These are phyloP conservation scores for Schwanniomyces pseudopolymorphus DNA, from an alignment of 805 yeast species.

Conservation along the genomic window DNA sequence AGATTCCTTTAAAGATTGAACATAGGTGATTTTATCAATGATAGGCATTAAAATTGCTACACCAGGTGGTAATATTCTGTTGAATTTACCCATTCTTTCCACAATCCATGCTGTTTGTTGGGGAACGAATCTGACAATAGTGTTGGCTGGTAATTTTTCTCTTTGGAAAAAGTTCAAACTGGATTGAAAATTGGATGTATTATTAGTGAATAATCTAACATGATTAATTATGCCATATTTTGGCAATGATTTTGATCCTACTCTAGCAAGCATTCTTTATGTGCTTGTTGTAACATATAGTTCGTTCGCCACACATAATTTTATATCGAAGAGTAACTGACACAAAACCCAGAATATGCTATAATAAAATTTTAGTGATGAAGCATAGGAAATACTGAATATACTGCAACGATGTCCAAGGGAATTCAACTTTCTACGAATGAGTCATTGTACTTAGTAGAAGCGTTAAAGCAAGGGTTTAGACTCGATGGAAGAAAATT, in stretches of 20 bases:
- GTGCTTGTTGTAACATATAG: not conserved
- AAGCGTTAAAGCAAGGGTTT: conserved; percentile 58
- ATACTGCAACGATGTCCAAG: conserved; percentile 49
- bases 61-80: conserved; percentile 67
- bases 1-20: conserved; percentile 76
- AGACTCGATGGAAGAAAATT: conserved; percentile 71
- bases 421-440: conserved; percentile 61
- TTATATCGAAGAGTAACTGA: not conserved
- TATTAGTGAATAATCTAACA: conserved; percentile 4
- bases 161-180: conserved; percentile 57
- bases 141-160: conserved; percentile 69
- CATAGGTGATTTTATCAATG: conserved; percentile 74
- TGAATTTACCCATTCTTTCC: conserved; percentile 86
- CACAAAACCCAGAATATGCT: not conserved
- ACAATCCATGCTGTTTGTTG: conserved; percentile 91
- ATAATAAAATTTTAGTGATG: conserved; percentile 1
- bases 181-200: conserved; percentile 7
- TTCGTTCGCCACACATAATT: not conserved
- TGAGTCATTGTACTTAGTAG: conserved; percentile 61
- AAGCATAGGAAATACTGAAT: not conserved
- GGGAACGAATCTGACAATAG: conserved; percentile 76
- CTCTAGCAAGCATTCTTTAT: conserved; percentile 1
- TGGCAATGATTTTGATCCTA: not conserved
- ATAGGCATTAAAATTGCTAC: conserved; percentile 71
- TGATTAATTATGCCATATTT: not conserved